phyloP scores from a whole-genome alignment of 78 protist species.

The Cavenderia fasciculata region DNA sequence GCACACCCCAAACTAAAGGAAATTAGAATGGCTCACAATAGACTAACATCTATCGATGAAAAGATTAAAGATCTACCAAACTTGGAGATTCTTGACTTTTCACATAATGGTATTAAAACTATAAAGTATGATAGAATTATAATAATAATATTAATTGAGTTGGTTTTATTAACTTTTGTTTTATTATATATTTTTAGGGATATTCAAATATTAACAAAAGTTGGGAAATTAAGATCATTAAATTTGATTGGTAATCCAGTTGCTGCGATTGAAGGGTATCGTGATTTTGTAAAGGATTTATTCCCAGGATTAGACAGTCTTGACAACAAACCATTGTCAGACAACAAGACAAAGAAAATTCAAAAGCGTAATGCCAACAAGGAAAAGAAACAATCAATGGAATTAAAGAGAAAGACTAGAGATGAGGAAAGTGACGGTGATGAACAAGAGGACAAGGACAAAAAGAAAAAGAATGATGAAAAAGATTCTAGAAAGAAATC shows the following conservation, averaged over 20 bases:
- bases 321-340: constrained; percentile 60
- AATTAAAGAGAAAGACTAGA: not conserved
- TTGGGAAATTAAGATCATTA: constrained; percentile 14
- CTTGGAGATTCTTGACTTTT: constrained; percentile 27
- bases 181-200: constrained; percentile 8
- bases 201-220: constrained; percentile 19
- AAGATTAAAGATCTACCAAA: not conserved
- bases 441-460: constrained; percentile 1
- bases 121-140: not conserved
- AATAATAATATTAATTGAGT: not conserved
- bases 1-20: constrained; percentile 37
- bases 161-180: not conserved
- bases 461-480: not conserved
- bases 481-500: not conserved
- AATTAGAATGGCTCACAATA: constrained; percentile 43
- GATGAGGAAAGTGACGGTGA: not conserved
- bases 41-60: constrained; percentile 26
- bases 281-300: constrained; percentile 15
- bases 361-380: constrained; percentile 22
- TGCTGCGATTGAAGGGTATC: not conserved
- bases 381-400: not conserved
- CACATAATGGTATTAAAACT: constrained; percentile 20
- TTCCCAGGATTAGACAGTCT: constrained; percentile 36
- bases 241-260: constrained; percentile 55
- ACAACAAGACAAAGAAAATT: not conserved